Conservation (phyloP, 345 rosid species). For the Lumnitzera littorea region DNA sequence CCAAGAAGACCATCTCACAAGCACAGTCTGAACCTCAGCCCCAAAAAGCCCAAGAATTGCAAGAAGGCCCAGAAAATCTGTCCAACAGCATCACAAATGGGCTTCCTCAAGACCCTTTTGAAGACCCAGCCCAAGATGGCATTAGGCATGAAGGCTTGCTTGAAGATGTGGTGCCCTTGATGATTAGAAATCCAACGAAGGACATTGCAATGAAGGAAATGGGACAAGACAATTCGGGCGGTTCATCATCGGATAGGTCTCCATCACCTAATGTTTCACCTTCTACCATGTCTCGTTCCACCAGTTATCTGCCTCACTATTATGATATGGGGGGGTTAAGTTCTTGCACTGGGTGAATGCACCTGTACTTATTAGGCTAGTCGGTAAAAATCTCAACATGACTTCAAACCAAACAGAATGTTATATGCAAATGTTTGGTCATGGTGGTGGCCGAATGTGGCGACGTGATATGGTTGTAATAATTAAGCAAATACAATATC, state of each 20-base stretch:
- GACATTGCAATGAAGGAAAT: conserved; percentile 1
- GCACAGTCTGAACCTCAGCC: conserved; percentile 2
- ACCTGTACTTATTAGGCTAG: conserved; percentile 2
- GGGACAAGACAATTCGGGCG: conserved; percentile 11
- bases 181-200: conserved; percentile 33
- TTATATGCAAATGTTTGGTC: no score
- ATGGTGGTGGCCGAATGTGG: no score
- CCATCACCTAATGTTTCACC: conserved; percentile 45
- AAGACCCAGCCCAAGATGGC: conserved; percentile 4
- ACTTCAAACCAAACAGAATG: no score
- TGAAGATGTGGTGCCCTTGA: conserved; percentile 69
- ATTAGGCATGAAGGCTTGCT: conserved; percentile 45
- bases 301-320: conserved; percentile 12
- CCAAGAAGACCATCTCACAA: conserved; percentile 17
- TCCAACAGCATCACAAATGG: neutral
- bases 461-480: no score
- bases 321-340: conserved; percentile 19
- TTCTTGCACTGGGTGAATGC: conserved; percentile 3
- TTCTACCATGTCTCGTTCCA: conserved; percentile 38
- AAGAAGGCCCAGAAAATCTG: neutral
- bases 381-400: no score
- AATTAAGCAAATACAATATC: no score
- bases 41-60: conserved; percentile 7
- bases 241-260: conserved; percentile 24
- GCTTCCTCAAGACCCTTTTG: neutral